These are phyloP conservation scores for Pseudonitzschia multiseries DNA, from an alignment of 108 stramenopile genomes.

Conservation along the genomic window DNA sequence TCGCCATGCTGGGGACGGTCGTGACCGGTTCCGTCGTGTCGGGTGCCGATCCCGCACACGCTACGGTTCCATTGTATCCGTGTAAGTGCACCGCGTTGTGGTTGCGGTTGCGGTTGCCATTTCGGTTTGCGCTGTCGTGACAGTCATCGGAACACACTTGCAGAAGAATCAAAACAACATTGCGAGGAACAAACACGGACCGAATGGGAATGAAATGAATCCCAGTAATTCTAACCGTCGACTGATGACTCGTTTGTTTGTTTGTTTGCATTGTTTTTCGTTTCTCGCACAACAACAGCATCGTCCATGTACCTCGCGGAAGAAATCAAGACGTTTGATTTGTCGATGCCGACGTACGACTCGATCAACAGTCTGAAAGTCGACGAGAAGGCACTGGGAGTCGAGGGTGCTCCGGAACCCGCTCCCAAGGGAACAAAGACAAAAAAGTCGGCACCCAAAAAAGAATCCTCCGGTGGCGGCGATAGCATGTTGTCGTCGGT, in stretches of 20 bases:
- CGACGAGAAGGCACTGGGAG: slow-evolving; percentile 19
- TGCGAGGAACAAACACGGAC: too few relatives aligned
- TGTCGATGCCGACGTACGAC: slow-evolving; percentile 10
- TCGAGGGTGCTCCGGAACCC: slow-evolving; percentile 1
- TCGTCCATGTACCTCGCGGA: slow-evolving; percentile 3
- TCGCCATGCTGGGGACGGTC: slow-evolving; percentile 6
- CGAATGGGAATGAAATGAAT: background rate
- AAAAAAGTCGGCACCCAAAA: background rate
- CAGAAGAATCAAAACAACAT: too few relatives aligned
- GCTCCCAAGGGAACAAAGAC: background rate
- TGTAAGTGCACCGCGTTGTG: background rate
- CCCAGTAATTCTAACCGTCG: background rate
- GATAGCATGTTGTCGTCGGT: background rate
- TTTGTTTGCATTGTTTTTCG: background rate
- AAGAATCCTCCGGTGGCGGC: background rate
- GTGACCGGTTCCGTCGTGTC: background rate
- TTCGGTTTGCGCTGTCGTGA: background rate
- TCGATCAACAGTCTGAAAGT: slow-evolving; percentile 17
- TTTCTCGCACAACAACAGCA: too few relatives aligned
- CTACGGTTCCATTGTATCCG: background rate
- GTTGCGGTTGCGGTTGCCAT: background rate
- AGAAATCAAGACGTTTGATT: slow-evolving; percentile 19
- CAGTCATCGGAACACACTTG: too few relatives aligned
- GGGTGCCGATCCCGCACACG: background rate
- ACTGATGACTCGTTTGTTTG: background rate